Conservation (phyloP, 1,139 yeast species). For the Yamadazyma pseudoaaseri region DNA sequence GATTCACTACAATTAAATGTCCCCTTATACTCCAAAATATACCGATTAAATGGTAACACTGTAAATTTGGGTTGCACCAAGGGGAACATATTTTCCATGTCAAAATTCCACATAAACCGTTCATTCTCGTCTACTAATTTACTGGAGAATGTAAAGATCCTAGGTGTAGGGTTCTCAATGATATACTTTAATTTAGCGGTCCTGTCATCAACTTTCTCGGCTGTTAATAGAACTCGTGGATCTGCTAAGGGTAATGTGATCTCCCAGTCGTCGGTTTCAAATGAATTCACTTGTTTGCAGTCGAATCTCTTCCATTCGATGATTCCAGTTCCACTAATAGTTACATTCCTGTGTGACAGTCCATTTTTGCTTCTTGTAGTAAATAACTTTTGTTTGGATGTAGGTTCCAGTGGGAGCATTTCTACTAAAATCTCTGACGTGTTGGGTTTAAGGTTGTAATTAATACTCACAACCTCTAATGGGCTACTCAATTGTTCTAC, state of each 20-base stretch:
- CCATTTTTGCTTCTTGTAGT: conserved; percentile 41
- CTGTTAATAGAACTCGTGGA: conserved; percentile 59
- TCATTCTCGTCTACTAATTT: conserved; percentile 25
- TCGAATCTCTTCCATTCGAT: conserved; percentile 36
- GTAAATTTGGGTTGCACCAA: conserved; percentile 39
- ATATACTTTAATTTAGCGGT: conserved; percentile 42
- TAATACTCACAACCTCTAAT: conserved; percentile 18
- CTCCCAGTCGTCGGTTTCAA: conserved; percentile 40
- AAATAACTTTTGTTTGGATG: conserved; percentile 21
- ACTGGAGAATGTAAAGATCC: conserved; percentile 63
- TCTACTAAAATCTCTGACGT: conserved; percentile 32
- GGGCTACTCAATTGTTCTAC: conserved; percentile 9
- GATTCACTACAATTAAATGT: conserved; percentile 16
- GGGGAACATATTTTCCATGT: conserved; percentile 26
- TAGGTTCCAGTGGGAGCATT: conserved; percentile 8
- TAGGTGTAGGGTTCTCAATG: conserved; percentile 73
- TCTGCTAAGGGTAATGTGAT: conserved; percentile 62
- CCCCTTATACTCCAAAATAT: conserved; percentile 39
- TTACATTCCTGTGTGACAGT: conserved; percentile 39
- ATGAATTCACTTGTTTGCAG: conserved; percentile 21
- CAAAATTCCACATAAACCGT: conserved; percentile 28
- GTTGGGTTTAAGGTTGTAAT: conserved; percentile 24
- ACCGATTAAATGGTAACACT: conserved; percentile 61
- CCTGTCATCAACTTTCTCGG: conserved; percentile 18
- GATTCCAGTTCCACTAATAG: conserved; percentile 23